Conservation (phyloP, 257 asterid genomes). For the Solanum chaucha region DNA sequence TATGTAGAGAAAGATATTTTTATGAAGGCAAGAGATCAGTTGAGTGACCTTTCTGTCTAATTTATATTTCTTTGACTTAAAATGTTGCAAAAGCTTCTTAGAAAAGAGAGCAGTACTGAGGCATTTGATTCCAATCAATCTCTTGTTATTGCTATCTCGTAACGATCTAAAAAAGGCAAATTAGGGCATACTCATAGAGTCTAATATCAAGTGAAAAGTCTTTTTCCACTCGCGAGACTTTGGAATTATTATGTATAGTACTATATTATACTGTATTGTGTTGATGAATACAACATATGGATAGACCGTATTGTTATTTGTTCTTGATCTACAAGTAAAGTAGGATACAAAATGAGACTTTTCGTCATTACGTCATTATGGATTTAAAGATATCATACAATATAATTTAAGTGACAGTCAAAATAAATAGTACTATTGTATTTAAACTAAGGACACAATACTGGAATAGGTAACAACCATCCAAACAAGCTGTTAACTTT, state of each 20-base stretch:
- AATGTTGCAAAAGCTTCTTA: background rate
- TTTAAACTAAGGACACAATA: no score
- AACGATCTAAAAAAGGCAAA: background rate
- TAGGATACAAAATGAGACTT: background rate
- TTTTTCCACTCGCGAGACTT: background rate
- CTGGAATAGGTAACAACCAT: background rate
- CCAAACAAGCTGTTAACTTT: background rate
- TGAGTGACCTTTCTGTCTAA: background rate
- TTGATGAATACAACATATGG: no score
- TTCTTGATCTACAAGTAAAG: no score
- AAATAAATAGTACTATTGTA: background rate
- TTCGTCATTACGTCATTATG: background rate
- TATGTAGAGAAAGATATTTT: background rate
- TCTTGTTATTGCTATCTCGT: background rate
- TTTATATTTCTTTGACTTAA: background rate
- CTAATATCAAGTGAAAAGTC: background rate
- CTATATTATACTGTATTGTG: no score
- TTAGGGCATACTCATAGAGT: no score
- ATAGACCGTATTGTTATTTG: no score
- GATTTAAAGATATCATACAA: no score
- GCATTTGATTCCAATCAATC: background rate
- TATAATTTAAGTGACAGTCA: no score
- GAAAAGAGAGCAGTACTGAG: no score
- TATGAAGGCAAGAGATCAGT: background rate
- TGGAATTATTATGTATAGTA: background rate